Conservation (phyloP, 371 early-diverging fungal species). For the Mortierella sp. region DNA sequence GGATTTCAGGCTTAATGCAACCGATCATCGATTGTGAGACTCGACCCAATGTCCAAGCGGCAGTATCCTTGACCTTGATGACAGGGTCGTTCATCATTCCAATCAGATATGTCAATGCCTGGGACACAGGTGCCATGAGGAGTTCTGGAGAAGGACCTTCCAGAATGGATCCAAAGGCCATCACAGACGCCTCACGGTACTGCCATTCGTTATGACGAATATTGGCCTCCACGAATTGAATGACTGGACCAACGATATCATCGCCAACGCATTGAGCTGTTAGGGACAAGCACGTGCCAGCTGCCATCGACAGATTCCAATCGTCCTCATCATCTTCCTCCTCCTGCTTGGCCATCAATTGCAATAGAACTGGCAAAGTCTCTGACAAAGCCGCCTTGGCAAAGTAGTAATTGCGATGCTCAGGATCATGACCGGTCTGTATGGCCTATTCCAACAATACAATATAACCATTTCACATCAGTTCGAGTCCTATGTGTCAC, state of each 20-base stretch:
- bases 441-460: slow-evolving; percentile 56
- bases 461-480: not conserved
- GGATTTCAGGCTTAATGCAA: slow-evolving; percentile 79
- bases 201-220: slow-evolving; percentile 89
- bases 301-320: slow-evolving; percentile 98
- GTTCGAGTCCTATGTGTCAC: not conserved
- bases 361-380: slow-evolving; percentile 88
- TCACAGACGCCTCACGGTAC: slow-evolving; percentile 94
- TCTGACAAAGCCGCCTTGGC: slow-evolving; percentile 80
- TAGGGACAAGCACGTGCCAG: slow-evolving; percentile 91
- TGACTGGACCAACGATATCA: slow-evolving; percentile 78
- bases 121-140: slow-evolving; percentile 80
- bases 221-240: slow-evolving; percentile 91
- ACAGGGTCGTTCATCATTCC: slow-evolving; percentile 88
- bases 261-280: slow-evolving; percentile 86
- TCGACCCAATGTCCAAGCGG: slow-evolving; percentile 96
- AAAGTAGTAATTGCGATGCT: slow-evolving; percentile 76
- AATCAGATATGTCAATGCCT: slow-evolving; percentile 89
- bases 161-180: slow-evolving; percentile 97
- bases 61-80: slow-evolving; percentile 92
- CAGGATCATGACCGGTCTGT: slow-evolving; percentile 64
- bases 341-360: slow-evolving; percentile 90
- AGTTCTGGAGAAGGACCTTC: slow-evolving; percentile 86
- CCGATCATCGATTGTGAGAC: slow-evolving; percentile 81
- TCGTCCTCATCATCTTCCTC: slow-evolving; percentile 98